phyloP scores from a whole-genome alignment of 1,284 basidiomycete genomes.

The Kalmanozyma brasiliensis region DNA sequence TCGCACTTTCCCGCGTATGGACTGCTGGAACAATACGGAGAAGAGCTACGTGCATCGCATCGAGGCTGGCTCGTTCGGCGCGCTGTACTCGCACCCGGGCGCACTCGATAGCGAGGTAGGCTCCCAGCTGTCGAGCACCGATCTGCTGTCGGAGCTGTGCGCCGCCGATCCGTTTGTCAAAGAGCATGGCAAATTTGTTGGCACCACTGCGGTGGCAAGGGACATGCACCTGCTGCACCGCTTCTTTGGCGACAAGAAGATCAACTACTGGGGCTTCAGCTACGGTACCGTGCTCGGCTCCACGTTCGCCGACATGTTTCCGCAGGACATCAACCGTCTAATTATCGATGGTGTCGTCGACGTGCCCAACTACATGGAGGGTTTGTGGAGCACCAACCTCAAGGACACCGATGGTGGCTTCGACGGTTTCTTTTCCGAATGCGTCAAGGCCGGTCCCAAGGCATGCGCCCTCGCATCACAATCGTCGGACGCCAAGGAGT shows the following conservation, averaged over 20 bases:
- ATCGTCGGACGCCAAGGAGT: conserved; percentile 15
- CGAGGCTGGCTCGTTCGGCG: conserved; percentile 30
- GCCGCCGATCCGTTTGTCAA: conserved; percentile 17
- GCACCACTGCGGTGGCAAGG: conserved; percentile 43
- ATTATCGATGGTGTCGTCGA: conserved; percentile 56
- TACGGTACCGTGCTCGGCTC: conserved; percentile 56
- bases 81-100: conserved; percentile 30
- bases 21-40: conserved; percentile 46
- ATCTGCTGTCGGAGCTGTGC: conserved; percentile 35
- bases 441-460: conserved; percentile 40
- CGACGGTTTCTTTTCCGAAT: conserved; percentile 41
- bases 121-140: conserved; percentile 18
- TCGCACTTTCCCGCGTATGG: conserved; percentile 42
- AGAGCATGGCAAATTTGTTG: conserved; percentile 29
- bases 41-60: conserved; percentile 37
- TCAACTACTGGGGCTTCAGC: conserved; percentile 55
- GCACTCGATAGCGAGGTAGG: conserved; percentile 37
- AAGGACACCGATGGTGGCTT: conserved; percentile 39
- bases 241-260: conserved; percentile 37
- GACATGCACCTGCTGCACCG: conserved; percentile 53
- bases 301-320: conserved; percentile 52
- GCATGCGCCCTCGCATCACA: conserved; percentile 39
- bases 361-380: conserved; percentile 44
- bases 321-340: conserved; percentile 45
- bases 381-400: conserved; percentile 39